Evolutionary conservation across 805 yeast species (phyloP), one percentile per base, ranked within the genome.

Genomic region (Nakazawaea laoshanensis): DNA sequence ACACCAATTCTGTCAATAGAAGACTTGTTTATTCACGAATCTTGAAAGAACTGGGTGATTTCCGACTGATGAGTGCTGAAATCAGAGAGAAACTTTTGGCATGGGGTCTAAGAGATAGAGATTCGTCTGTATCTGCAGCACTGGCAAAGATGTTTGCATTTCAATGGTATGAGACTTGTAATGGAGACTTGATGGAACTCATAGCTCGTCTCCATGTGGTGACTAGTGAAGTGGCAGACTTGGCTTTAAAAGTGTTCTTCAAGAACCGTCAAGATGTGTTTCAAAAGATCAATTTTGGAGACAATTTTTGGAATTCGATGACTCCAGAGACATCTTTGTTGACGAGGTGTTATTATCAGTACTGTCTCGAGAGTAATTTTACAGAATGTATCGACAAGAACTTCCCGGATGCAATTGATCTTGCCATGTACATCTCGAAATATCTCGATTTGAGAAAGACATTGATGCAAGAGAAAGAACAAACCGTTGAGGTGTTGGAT

Each of bases 71-170:
- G 7, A 69, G 66, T 20, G 61, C 70, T 30, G 60, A 61, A 6
- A 61, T 70, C 20, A 61, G 95, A 26, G 89, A 82, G 37, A 67
- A 70, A 35, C 52, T 92, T 16, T 61, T 92, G 14, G 63, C 67
- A 27, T 83, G 95, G 86, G 97, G 98, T 3, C 63, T 89, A 32
- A 75, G 74, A 40, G 98, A 89, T 54, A 71, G 96, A 43, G 96
- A 88, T 42, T 74, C 66, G 4, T 44, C 63, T 5, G 96, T 92
- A 1, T 61, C 74, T 42, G 61, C 60, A 18, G 89, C 95, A 0
- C 86, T 95, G 4, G 55, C 67, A 1, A 70, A 72, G 41, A 68
- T 87, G 75, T 63, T 92, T 28, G 67, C 83, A 3, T 57, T 61
- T 18, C 67, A 67, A 27, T 92, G 97, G 97, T 65, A 82, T 32